Evolutionary conservation across 106 monocot genomes (phyloP), one percentile per base, ranked within the genome.

Genomic region (Allium sativum): DNA sequence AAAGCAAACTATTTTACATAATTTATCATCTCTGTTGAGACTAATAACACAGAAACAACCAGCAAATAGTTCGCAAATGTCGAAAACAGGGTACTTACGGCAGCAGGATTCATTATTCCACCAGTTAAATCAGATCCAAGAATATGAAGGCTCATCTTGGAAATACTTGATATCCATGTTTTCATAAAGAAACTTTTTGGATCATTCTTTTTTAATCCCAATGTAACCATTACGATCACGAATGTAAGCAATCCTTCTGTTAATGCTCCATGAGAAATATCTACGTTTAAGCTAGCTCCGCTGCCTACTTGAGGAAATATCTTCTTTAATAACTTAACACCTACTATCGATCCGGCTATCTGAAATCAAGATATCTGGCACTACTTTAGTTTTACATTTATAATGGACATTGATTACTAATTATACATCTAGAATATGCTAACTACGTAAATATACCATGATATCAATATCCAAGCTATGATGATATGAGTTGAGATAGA

Each of bases 81-180:
- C 1, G 1, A 48, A 65, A 14, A 55, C 8, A 21, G 18, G 64
- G 45, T 8, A 75, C 84, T 82, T 82, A 96, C 95, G 45, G 90
- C 84, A 58, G 95, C 95, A 66, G 95, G 95, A 68, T 96, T 96
- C 95, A 96, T 96, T 74, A 90, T 78, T 57, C 95, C 95, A 18
- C 95, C 95, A 65, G 90, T 96, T 50, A 96, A 68, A 77, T 96
- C 87, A 45, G 95, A 90, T 52, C 90, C 91, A 12, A 96, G 66
- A 48, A 90, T 61, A 69, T 90, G 86, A 70, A 96, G 87, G 14
- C 70, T 71, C 67, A 84, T 53, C 53, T 96, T 96, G 41, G 73
- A 77, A 69, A 90, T 70, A 45, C 82, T 87, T 53, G 83, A 74
- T 43, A 96, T 96, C 95, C 95, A 96, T 53, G 86, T 96, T 67